phyloP scores from a whole-genome alignment of 495 filamentous ascomycete genomes.

The Rhypophila decipiens region DNA sequence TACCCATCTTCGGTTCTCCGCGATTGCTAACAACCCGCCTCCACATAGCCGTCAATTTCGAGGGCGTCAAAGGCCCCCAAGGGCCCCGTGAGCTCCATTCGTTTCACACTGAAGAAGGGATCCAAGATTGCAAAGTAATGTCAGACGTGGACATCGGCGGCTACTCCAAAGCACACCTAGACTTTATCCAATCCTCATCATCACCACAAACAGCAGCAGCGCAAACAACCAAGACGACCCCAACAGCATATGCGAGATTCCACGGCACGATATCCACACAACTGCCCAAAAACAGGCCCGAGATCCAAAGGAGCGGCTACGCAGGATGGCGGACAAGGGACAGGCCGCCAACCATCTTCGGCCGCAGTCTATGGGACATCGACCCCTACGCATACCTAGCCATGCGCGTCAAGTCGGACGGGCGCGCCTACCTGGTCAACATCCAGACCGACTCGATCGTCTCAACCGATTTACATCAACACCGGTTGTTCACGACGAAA shows the following conservation, averaged over 20 bases:
- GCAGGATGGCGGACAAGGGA: conserved; percentile 78
- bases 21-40: neutral
- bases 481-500: conserved; percentile 75
- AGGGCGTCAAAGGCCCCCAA: conserved; percentile 50
- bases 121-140: conserved; percentile 72
- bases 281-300: conserved; percentile 65
- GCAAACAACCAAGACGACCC: conserved; percentile 32
- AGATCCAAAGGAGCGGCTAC: conserved; percentile 71
- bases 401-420: conserved; percentile 85
- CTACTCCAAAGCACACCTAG: conserved; percentile 65
- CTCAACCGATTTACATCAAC: conserved; percentile 91
- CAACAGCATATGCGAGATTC: conserved; percentile 58
- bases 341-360: conserved; percentile 61
- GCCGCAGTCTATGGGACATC: conserved; percentile 76
- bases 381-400: conserved; percentile 85
- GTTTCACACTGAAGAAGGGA: conserved; percentile 58
- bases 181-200: conserved; percentile 60
- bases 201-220: conserved; percentile 48
- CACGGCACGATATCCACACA: conserved; percentile 83
- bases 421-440: conserved; percentile 88
- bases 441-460: conserved; percentile 90
- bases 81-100: conserved; percentile 53
- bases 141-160: conserved; percentile 83
- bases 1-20: neutral
- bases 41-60: conserved; percentile 34